Percentiles rank a stretch among this genome's conserved stretches.
Conservation (phyloP, 2,329 filamentous ascomycete genomes). For the Stenocarpella maydis region DNA sequence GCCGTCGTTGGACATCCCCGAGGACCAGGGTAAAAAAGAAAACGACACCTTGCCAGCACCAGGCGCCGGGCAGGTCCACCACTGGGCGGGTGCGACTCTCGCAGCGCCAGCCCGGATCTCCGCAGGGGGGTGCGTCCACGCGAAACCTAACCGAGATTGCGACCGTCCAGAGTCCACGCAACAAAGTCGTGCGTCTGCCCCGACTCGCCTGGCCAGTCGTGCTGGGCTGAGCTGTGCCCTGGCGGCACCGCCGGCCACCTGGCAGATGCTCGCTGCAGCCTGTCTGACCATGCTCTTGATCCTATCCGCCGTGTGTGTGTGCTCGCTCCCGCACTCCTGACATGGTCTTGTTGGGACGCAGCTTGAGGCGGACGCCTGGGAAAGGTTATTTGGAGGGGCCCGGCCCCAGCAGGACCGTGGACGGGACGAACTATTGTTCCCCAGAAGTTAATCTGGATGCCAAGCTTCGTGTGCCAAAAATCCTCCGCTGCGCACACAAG, state of each 20-base stretch:
- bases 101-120: constrained; percentile 23
- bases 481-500: not conserved
- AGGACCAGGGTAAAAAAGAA: too few species aligned
- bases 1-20: not conserved
- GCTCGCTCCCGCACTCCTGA: not conserved
- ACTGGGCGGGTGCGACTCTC: constrained; percentile 22
- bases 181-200: not conserved
- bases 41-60: too few species aligned
- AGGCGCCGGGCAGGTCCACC: constrained; percentile 7
- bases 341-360: not conserved
- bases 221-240: not conserved
- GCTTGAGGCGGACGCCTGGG: not conserved
- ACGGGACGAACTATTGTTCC: constrained; percentile 25
- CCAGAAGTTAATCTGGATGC: constrained; percentile 30
- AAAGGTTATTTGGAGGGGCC: constrained; percentile 27
- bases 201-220: not conserved
- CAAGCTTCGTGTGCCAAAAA: constrained; percentile 16
- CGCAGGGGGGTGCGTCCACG: constrained; percentile 18
- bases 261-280: constrained; percentile 11
- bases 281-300: constrained; percentile 15
- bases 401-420: not conserved
- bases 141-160: constrained; percentile 30
- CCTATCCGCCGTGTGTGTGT: not conserved
- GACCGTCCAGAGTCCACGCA: not conserved
- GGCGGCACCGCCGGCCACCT: not conserved